Evolutionary conservation across 2,329 filamentous ascomycete species (phyloP).

Genomic region (Paecilomyces sp.): DNA sequence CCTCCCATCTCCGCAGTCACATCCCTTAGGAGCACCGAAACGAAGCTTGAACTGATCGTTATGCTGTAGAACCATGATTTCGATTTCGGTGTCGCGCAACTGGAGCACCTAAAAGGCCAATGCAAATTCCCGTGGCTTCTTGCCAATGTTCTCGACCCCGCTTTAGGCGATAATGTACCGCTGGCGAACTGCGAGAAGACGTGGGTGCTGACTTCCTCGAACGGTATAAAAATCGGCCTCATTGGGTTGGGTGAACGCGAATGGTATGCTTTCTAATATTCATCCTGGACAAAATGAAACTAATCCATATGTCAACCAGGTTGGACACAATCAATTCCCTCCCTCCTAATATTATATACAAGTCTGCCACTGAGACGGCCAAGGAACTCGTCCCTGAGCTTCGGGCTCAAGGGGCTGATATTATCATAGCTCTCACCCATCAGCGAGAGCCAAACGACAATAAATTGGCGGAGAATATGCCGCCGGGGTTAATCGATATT

Average conservation of each 20-base stretch:
- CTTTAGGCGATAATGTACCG: conserved; percentile 65
- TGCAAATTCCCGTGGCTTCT: conserved; percentile 86
- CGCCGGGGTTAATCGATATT: conserved; percentile 70
- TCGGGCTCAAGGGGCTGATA: conserved; percentile 69
- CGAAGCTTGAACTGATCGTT: neutral
- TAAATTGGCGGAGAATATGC: conserved; percentile 67
- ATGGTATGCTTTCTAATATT: conserved; percentile 44
- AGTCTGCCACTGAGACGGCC: conserved; percentile 68
- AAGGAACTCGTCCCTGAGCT: conserved; percentile 67
- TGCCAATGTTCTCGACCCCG: conserved; percentile 80
- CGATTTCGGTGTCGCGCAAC: conserved; percentile 82
- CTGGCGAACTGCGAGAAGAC: conserved; percentile 71
- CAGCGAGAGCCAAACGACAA: conserved; percentile 84
- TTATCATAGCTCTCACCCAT: conserved; percentile 76
- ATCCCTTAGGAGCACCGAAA: neutral
- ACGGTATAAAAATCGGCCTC: conserved; percentile 78
- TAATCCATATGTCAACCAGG: conserved; percentile 25
- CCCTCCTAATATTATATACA: conserved; percentile 75
- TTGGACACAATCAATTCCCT: conserved; percentile 81
- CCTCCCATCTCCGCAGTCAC: neutral
- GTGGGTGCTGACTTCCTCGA: conserved; percentile 68
- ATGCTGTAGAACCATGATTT: conserved; percentile 73
- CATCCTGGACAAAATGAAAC: neutral
- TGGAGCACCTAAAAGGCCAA: conserved; percentile 62
- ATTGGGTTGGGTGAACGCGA: conserved; percentile 82